phyloP scores from a whole-genome alignment of 169 alveolate species.

The Eimeria necatrix region DNA sequence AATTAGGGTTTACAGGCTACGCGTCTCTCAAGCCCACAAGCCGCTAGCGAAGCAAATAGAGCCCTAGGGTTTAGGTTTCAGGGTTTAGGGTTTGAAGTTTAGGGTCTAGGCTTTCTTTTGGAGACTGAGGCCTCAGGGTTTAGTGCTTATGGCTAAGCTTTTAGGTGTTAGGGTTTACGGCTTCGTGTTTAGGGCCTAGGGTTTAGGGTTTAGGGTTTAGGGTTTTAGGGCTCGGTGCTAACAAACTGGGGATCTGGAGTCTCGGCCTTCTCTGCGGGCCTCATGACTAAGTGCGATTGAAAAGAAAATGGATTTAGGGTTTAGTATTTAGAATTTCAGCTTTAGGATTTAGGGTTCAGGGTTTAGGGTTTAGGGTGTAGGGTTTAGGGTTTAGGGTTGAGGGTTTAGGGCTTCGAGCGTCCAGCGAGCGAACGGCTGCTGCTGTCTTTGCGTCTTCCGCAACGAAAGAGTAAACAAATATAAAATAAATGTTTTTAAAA shows the following conservation, averaged over 20 bases:
- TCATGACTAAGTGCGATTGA: not conserved
- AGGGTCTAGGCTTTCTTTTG: not conserved
- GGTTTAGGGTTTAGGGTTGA: not conserved
- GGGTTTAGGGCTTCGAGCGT: not conserved
- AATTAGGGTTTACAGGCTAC: not conserved
- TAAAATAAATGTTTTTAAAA: too few relatives aligned
- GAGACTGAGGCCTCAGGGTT: not conserved
- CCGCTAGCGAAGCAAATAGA: too few relatives aligned
- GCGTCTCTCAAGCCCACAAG: not conserved
- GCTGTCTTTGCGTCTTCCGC: not conserved
- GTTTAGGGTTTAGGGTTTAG: slow-evolving; percentile 17
- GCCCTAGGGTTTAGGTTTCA: too few relatives aligned
- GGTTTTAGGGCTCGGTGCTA: not conserved
- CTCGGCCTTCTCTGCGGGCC: not conserved
- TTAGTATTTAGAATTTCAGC: too few relatives aligned
- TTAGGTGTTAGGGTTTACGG: not conserved
- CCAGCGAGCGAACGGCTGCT: slow-evolving; percentile 69
- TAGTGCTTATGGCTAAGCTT: not conserved
- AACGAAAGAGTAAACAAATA: too few relatives aligned
- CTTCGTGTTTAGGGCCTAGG: not conserved
- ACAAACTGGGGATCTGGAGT: not conserved
- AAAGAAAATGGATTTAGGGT: too few relatives aligned
- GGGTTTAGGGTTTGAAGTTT: too few relatives aligned
- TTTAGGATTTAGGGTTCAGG: too few relatives aligned
- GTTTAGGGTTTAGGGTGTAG: too few relatives aligned